These are phyloP conservation scores for Colletotrichum sp. DNA, from an alignment of 2,329 filamentous ascomycete genomes.

Conservation along the genomic window DNA sequence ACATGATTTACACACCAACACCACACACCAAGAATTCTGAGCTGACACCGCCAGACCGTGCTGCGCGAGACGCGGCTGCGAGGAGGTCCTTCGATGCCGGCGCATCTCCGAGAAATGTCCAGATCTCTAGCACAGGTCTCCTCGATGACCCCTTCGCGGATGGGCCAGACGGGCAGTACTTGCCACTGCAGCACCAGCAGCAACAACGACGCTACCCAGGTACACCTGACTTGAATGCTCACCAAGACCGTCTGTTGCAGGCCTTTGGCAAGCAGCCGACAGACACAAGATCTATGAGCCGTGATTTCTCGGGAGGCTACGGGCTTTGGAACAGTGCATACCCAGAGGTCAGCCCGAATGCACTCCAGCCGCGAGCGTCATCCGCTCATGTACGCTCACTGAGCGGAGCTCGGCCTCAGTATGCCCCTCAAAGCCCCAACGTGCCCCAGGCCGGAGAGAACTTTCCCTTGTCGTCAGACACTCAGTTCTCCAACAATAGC, in stretches of 20 bases:
- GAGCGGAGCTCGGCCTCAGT: constrained; percentile 20
- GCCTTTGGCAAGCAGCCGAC: constrained; percentile 29
- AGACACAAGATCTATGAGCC: constrained; percentile 16
- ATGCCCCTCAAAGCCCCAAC: constrained; percentile 15
- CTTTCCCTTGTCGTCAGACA: constrained; percentile 29
- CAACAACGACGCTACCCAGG: neutral
- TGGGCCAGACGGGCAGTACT: neutral
- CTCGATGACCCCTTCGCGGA: constrained; percentile 35
- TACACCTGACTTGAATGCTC: constrained; percentile 23
- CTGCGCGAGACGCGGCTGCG: constrained; percentile 10
- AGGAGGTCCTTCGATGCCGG: constrained; percentile 12
- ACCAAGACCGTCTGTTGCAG: constrained; percentile 39
- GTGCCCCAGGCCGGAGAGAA: constrained; percentile 23
- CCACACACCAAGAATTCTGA: constrained; percentile 15
- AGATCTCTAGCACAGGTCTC: neutral
- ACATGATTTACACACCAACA: constrained; percentile 43
- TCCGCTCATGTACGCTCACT: constrained; percentile 1
- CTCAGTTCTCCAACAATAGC: constrained; percentile 52
- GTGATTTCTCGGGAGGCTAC: constrained; percentile 9
- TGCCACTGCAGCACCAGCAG: constrained; percentile 2
- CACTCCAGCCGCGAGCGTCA: neutral
- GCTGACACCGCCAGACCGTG: constrained; percentile 15
- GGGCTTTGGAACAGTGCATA: constrained; percentile 8
- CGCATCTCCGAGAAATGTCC: neutral
- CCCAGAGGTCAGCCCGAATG: neutral